Conservation (phyloP, 2,329 filamentous ascomycete species). For the Ophiostoma populinum region DNA sequence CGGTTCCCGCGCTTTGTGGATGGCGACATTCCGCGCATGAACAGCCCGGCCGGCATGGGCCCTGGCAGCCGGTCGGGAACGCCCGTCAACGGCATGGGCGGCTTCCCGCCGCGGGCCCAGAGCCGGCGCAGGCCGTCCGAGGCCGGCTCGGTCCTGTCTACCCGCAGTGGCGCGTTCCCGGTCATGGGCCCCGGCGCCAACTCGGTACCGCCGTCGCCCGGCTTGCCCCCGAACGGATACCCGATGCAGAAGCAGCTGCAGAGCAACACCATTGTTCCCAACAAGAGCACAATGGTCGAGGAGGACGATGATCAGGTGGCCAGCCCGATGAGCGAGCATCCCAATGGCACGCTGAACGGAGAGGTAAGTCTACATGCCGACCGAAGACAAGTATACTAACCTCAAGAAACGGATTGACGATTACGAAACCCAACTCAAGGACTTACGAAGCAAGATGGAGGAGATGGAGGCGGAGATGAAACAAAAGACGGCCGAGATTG, state of each 20-base stretch:
- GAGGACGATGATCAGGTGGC: constrained; percentile 55
- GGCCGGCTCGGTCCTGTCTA: constrained; percentile 39
- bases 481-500: constrained; percentile 56
- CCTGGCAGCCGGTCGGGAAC: constrained; percentile 43
- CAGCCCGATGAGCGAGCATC: constrained; percentile 12
- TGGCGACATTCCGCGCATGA: constrained; percentile 48
- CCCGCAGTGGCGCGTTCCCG: constrained; percentile 17
- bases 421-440: constrained; percentile 61
- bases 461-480: constrained; percentile 52
- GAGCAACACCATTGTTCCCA: constrained; percentile 90
- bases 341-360: constrained; percentile 1
- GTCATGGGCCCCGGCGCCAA: constrained; percentile 9
- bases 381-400: too few relatives aligned
- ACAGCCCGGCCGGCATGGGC: constrained; percentile 51
- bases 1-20: constrained; percentile 68
- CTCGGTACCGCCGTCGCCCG: constrained; percentile 39
- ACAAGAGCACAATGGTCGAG: constrained; percentile 95
- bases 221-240: constrained; percentile 43
- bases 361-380: too few relatives aligned
- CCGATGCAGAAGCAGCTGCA: constrained; percentile 82
- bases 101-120: constrained; percentile 31
- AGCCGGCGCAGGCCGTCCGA: constrained; percentile 41
- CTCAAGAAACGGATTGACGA: constrained; percentile 49
- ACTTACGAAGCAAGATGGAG: constrained; percentile 57
- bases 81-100: constrained; percentile 36